Percentiles rank a stretch among this genome's conserved stretches.
Evolutionary conservation across 495 filamentous ascomycete species (phyloP).

Genomic region (Aspergillus kassunensis): DNA sequence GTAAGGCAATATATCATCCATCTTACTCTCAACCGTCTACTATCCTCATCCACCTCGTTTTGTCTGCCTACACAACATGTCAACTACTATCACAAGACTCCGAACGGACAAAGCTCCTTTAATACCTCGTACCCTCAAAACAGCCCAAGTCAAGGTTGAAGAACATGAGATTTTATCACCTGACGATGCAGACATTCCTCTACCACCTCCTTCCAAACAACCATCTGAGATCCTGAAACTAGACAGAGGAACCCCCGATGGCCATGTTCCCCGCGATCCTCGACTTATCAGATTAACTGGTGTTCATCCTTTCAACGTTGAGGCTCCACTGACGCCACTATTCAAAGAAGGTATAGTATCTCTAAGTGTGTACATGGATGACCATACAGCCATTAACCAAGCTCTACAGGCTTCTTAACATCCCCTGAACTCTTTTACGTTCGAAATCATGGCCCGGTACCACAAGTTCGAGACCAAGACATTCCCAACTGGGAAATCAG

Average conservation of each 20-base stretch:
- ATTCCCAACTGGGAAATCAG: conserved; percentile 80
- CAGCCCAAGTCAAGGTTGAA: conserved; percentile 26
- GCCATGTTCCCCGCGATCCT: conserved; percentile 81
- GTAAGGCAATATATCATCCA: neutral
- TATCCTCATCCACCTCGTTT: neutral
- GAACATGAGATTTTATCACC: conserved; percentile 26
- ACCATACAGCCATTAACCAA: neutral
- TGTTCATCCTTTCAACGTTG: conserved; percentile 91
- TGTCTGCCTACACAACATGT: conserved; percentile 19
- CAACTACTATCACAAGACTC: conserved; percentile 23
- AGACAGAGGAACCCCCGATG: conserved; percentile 81
- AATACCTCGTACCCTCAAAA: conserved; percentile 21
- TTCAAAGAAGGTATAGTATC: conserved; percentile 63
- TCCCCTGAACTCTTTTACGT: conserved; percentile 93
- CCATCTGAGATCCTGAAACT: conserved; percentile 63
- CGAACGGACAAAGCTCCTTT: conserved; percentile 19
- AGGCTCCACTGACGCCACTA: conserved; percentile 75
- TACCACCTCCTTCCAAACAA: conserved; percentile 65
- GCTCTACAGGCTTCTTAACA: conserved; percentile 68
- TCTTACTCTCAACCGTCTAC: neutral
- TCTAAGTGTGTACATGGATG: neutral
- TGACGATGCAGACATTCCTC: conserved; percentile 48
- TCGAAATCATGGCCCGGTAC: conserved; percentile 90
- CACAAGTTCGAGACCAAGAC: conserved; percentile 66
- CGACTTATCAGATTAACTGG: conserved; percentile 86